phyloP scores from a whole-genome alignment of 306 rosid genomes.

The Rubus idaeus region DNA sequence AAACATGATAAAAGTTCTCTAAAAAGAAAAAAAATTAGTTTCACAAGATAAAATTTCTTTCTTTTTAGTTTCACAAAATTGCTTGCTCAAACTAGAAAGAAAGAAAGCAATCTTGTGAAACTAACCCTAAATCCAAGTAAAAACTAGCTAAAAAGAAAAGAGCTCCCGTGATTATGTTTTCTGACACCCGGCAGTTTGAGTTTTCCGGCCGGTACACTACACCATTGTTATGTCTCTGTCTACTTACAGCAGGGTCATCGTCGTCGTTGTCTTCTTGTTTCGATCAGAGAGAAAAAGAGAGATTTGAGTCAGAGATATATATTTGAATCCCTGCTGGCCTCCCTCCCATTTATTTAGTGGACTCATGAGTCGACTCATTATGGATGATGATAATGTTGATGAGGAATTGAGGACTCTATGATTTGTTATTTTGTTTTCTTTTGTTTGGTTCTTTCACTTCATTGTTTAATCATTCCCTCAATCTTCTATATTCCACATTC shows the following conservation, averaged over 20 bases:
- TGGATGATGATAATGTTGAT: background rate
- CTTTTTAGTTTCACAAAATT: no score
- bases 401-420: background rate
- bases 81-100: no score
- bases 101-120: no score
- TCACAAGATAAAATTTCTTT: no score
- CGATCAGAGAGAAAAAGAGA: constrained; percentile 1
- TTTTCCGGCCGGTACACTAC: constrained; percentile 8
- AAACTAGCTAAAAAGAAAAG: background rate
- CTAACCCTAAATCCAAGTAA: no score
- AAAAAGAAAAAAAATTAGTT: no score
- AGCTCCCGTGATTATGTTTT: background rate
- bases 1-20: no score
- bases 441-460: background rate
- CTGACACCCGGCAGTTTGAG: constrained; percentile 13
- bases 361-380: background rate
- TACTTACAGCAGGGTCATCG: background rate
- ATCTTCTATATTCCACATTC: constrained; percentile 5
- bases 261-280: background rate
- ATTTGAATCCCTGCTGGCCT: background rate
- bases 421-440: background rate
- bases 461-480: constrained; percentile 5
- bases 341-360: background rate
- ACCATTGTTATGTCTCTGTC: background rate
- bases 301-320: background rate